Evolutionary conservation across 2,329 filamentous ascomycete genomes (phyloP).

Genomic region (Stagonosporopsis chrysanthemi): DNA sequence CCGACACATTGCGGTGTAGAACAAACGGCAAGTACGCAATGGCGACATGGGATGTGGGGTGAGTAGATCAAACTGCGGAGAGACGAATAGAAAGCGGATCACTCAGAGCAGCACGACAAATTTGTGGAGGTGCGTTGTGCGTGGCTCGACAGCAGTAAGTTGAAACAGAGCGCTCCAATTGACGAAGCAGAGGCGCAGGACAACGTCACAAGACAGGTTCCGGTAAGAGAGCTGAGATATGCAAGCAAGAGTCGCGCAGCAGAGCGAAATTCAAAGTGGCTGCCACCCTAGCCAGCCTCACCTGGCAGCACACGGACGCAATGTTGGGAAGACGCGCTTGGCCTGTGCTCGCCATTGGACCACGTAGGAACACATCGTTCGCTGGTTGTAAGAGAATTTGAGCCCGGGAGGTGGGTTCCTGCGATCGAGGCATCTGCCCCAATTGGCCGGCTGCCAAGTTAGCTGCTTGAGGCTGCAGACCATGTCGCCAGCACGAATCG

Average conservation of each 20-base stretch:
- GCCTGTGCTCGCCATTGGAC: constrained; percentile 44
- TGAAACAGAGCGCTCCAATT: constrained; percentile 33
- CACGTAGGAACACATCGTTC: constrained; percentile 44
- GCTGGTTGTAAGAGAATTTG: constrained; percentile 39
- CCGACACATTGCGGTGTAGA: constrained; percentile 44
- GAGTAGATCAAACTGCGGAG: constrained; percentile 42
- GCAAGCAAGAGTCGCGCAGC: constrained; percentile 36
- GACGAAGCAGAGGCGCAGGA: constrained; percentile 40
- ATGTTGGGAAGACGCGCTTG: constrained; percentile 33
- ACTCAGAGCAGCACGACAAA: constrained; percentile 36
- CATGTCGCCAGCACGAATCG: constrained; percentile 31
- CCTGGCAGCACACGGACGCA: constrained; percentile 38
- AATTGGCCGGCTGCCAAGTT: constrained; percentile 37
- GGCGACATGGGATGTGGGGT: constrained; percentile 48
- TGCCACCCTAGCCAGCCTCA: constrained; percentile 46
- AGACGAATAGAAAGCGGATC: constrained; percentile 43
- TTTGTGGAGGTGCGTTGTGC: constrained; percentile 35
- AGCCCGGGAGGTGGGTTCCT: constrained; percentile 39
- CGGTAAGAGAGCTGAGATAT: constrained; percentile 26
- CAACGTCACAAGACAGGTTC: constrained; percentile 44
- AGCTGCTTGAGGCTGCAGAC: constrained; percentile 36
- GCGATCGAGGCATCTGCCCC: constrained; percentile 27
- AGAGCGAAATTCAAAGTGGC: constrained; percentile 35
- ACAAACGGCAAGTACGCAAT: constrained; percentile 39
- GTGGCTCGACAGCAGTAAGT: constrained; percentile 41